Percentiles rank a stretch among this genome's conserved stretches.
These are phyloP conservation scores for Cenococcum geophilum DNA, from an alignment of 495 filamentous ascomycete genomes.

Conservation along the genomic window DNA sequence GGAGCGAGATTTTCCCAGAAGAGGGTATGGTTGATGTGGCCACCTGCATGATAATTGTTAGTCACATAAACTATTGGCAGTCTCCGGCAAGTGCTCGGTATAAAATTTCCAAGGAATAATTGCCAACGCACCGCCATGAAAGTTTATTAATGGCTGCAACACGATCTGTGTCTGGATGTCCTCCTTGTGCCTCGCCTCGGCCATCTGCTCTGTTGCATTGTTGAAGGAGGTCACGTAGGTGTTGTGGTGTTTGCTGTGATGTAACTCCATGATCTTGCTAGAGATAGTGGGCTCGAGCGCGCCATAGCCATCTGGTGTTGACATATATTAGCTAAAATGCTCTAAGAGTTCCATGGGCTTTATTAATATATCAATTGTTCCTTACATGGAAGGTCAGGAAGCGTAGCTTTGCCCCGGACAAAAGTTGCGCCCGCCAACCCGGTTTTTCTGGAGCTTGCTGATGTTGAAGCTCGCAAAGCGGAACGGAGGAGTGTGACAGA, in stretches of 20 bases:
- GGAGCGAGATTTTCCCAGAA: slow-evolving; percentile 94
- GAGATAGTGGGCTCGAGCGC: slow-evolving; percentile 93
- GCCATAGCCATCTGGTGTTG: slow-evolving; percentile 41
- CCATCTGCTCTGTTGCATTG: slow-evolving; percentile 54
- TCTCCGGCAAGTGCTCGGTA: too few relatives aligned
- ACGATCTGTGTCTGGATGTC: slow-evolving; percentile 67
- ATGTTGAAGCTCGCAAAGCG: slow-evolving; percentile 49
- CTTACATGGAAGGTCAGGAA: slow-evolving; percentile 91
- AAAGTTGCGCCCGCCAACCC: slow-evolving; percentile 66
- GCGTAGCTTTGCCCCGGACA: slow-evolving; percentile 78
- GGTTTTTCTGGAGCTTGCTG: slow-evolving; percentile 48
- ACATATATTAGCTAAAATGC: background rate
- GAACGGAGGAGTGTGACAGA: slow-evolving; percentile 52
- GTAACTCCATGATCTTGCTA: slow-evolving; percentile 96
- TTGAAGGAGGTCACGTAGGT: slow-evolving; percentile 74
- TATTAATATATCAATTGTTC: slow-evolving; percentile 3
- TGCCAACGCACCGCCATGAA: slow-evolving; percentile 64
- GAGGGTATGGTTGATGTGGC: slow-evolving; percentile 85
- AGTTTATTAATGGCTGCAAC: slow-evolving; percentile 84
- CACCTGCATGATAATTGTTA: slow-evolving; percentile 34
- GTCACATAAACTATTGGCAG: background rate
- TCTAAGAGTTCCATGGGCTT: background rate
- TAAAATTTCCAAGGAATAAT: background rate
- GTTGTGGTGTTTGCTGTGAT: slow-evolving; percentile 73
- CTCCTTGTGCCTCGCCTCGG: slow-evolving; percentile 50